Evolutionary conservation across 1,284 basidiomycete species (phyloP).

Genomic region (Cronartium ribicola): DNA sequence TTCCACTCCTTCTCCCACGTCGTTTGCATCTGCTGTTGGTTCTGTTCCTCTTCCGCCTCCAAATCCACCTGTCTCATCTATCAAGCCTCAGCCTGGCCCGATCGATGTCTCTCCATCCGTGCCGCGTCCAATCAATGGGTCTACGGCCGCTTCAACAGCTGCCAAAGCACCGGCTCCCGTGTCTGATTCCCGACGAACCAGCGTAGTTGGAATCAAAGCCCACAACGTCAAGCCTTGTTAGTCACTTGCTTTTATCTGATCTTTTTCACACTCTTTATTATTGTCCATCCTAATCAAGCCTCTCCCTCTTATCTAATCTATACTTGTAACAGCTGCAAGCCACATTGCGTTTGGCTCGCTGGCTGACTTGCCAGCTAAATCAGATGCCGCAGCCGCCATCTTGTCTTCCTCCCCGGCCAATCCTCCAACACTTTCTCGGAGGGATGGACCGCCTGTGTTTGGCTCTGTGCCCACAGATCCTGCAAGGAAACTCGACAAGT

Average conservation of each 20-base stretch:
- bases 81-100: not conserved
- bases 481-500: constrained; percentile 8
- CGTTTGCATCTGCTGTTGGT: constrained; percentile 37
- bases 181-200: constrained; percentile 20
- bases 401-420: constrained; percentile 41
- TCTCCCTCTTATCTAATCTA: not conserved
- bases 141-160: not conserved
- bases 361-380: constrained; percentile 29
- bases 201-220: constrained; percentile 24
- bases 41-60: constrained; percentile 16
- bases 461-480: constrained; percentile 29
- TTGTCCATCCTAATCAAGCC: not conserved
- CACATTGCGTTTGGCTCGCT: constrained; percentile 40
- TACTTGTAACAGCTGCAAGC: constrained; percentile 19
- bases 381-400: constrained; percentile 13
- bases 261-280: not conserved
- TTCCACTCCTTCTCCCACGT: constrained; percentile 10
- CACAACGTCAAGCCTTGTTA: constrained; percentile 38
- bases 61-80: constrained; percentile 11
- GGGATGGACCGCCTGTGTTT: constrained; percentile 39
- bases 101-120: constrained; percentile 10
- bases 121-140: constrained; percentile 20
- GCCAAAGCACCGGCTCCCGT: constrained; percentile 22
- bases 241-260: not conserved
- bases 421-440: constrained; percentile 26